Evolutionary conservation across 1,139 yeast genomes (phyloP).

Genomic region (Diutina scorzettiae): DNA sequence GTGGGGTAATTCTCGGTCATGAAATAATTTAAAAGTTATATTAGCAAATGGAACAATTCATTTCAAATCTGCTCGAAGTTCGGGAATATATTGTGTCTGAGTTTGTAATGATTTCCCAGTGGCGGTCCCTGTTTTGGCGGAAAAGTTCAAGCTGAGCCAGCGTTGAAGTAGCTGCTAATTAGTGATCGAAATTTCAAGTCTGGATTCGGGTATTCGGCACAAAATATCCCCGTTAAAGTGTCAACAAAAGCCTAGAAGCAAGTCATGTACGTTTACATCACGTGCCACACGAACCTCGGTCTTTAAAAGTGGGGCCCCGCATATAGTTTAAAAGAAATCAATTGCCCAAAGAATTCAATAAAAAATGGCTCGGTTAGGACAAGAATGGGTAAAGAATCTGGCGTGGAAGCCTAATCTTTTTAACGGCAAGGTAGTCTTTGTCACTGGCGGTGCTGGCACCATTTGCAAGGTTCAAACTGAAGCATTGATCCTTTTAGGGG

Average conservation of each 20-base stretch:
- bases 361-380: background rate
- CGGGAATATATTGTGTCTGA: too few species aligned
- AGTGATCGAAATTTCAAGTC: too few species aligned
- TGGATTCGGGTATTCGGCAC: too few species aligned
- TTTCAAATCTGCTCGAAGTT: too few species aligned
- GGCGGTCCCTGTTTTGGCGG: too few species aligned
- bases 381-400: slow-evolving; percentile 12
- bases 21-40: too few species aligned
- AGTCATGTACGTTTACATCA: background rate
- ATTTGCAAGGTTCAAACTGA: slow-evolving; percentile 82
- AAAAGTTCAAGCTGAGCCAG: too few species aligned
- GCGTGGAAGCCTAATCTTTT: slow-evolving; percentile 51
- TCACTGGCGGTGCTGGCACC: slow-evolving; percentile 93
- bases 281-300: background rate
- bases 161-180: too few species aligned
- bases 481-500: slow-evolving; percentile 72
- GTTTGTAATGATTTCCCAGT: too few species aligned
- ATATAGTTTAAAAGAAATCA: slow-evolving; percentile 6
- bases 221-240: too few species aligned
- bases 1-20: too few species aligned
- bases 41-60: too few species aligned
- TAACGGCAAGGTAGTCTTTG: slow-evolving; percentile 73
- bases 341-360: background rate
- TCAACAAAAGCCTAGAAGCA: background rate
- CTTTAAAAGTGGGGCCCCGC: background rate